Percentiles rank a stretch among this genome's conserved stretches.
Evolutionary conservation across 805 yeast genomes (phyloP).

Genomic region (Kazachstania africana): DNA sequence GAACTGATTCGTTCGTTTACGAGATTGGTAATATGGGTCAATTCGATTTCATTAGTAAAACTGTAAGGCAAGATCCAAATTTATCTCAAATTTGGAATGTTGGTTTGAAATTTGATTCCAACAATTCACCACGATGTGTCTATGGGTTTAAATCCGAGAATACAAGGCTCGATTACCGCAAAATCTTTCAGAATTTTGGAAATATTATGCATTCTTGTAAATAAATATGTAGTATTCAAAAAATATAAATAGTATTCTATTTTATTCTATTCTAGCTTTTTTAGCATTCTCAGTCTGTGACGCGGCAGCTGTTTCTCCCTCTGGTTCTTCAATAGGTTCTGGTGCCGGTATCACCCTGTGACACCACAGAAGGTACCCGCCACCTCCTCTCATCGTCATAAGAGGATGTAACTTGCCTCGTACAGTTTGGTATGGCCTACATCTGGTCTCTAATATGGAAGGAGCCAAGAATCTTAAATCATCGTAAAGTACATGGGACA

Average conservation of each 20-base stretch:
- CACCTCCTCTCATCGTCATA: conserved; percentile 89
- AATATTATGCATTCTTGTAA: too few species aligned
- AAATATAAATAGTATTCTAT: too few species aligned
- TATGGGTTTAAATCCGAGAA: conserved; percentile 64
- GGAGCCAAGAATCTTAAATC: conserved; percentile 75
- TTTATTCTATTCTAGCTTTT: too few species aligned
- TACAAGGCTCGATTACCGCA: too few species aligned
- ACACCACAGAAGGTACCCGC: conserved; percentile 78
- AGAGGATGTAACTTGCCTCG: conserved; percentile 91
- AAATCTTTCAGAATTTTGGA: too few species aligned
- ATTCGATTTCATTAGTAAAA: conserved; percentile 30
- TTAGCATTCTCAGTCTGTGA: too few species aligned
- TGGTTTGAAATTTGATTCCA: conserved; percentile 40
- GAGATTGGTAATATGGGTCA: conserved; percentile 65
- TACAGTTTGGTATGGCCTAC: conserved; percentile 80
- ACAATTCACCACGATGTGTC: conserved; percentile 45
- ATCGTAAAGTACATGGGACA: conserved; percentile 50
- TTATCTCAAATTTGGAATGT: conserved; percentile 34
- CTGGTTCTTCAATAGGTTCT: conserved; percentile 7
- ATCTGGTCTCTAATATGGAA: conserved; percentile 67
- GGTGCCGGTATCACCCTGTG: conserved; percentile 44
- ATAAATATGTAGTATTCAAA: too few species aligned
- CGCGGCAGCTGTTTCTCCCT: too few species aligned
- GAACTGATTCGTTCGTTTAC: conserved; percentile 48
- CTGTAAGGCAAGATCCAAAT: conserved; percentile 8